Base-by-base conservation (phyloP, 2,329 filamentous ascomycete species). In the Claviceps sorghi region DNA sequence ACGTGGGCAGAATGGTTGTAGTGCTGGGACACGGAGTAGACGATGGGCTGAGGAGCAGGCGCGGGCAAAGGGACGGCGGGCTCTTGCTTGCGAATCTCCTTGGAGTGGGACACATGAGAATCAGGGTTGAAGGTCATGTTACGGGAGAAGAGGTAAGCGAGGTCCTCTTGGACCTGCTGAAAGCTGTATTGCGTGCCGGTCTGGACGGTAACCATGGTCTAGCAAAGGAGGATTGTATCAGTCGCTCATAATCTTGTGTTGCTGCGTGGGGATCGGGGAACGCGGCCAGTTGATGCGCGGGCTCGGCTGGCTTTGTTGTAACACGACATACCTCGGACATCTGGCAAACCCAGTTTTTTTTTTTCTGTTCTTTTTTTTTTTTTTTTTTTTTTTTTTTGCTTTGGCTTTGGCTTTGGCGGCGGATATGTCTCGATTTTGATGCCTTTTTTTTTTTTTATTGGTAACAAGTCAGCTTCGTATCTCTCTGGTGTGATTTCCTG, bases 1-100 rank as follows among this genome's bases (percentile, higher is more conserved):
- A 61, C 64, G 64, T 94, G 87, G 45, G 84, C 73, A 9, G 87
- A 88, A 63, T 90, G 88, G 57, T 84, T 84, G 66, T 95, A 95
- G 66, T 95, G 88, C 62, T 87, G 83, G 10, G 86, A 86, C 59
- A 86, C 80, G 54, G 77, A 82, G 70, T 93, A 94, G 56, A 78
- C 73, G 56, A 87, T 83, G 48, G 68, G 71, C 53, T 69, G 67
- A 45, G 61, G 17, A n/a, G 38, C 26, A 40, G 45, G 56, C 34
- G 63, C 61, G 43, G 60, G 55, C 54, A 64, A 65, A 19, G 51
- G 49, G 22, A 58, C 44, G 13, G 43, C 41, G n/a, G 54, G 58
- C 50, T 60, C 62, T 52, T 66, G 66, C 53, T 62, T 66, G 51
- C 54, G 63, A 34, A 60, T 56, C 40, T 64, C 56, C 52, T 62